These are phyloP conservation scores for Gillenia trifoliata DNA, from an alignment of 306 rosid genomes.

Conservation along the genomic window DNA sequence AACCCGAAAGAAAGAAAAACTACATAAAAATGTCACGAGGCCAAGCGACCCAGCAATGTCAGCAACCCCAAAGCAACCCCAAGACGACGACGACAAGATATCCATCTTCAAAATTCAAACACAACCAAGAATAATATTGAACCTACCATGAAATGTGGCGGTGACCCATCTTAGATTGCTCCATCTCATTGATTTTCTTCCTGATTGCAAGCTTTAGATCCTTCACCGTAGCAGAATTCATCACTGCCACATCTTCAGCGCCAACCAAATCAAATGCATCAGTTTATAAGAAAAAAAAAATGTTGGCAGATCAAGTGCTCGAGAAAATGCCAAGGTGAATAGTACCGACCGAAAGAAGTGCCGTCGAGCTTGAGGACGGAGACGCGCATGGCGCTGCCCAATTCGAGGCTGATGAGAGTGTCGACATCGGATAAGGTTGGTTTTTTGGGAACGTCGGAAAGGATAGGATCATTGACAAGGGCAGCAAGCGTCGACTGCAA, in stretches of 20 bases:
- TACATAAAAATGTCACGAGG: too few relatives aligned
- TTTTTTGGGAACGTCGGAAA: conserved; percentile 60
- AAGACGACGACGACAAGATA: background rate
- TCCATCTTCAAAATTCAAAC: background rate
- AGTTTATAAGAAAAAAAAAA: background rate
- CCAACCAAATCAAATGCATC: background rate
- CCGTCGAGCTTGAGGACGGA: conserved; percentile 62
- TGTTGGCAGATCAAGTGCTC: background rate
- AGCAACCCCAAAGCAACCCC: background rate
- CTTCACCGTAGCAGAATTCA: conserved; percentile 69
- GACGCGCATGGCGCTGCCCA: conserved; percentile 90
- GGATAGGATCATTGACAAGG: conserved; percentile 59
- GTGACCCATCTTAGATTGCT: conserved; percentile 93
- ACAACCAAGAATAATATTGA: background rate
- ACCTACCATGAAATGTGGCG: conserved; percentile 84
- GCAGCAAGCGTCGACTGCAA: conserved; percentile 45
- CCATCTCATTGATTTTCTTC: conserved; percentile 67
- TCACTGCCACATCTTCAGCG: conserved; percentile 18
- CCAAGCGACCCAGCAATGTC: too few relatives aligned
- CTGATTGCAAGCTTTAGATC: conserved; percentile 72
- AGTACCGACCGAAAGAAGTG: conserved; percentile 41
- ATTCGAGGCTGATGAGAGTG: conserved; percentile 66
- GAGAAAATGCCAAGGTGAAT: background rate
- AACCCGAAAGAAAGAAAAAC: too few relatives aligned
- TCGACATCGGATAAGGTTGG: conserved; percentile 72